Evolutionary conservation across 495 filamentous ascomycete species (phyloP).

Genomic region (Penicillium herquei): DNA sequence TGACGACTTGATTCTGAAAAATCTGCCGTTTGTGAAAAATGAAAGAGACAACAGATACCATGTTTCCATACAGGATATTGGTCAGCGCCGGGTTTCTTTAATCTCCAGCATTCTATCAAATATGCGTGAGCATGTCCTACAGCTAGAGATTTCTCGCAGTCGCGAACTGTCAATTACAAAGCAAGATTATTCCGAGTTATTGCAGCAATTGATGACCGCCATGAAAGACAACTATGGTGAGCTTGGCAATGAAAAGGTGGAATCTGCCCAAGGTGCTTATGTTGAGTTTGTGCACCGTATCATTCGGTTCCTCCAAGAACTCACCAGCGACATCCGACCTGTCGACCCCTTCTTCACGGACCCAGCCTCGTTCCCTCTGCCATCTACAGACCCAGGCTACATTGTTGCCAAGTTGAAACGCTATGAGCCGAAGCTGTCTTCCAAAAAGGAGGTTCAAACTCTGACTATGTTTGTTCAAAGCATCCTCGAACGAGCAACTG

Average conservation of each 20-base stretch:
- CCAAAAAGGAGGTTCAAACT: conserved; percentile 52
- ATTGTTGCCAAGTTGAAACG: conserved; percentile 64
- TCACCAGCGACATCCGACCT: conserved; percentile 59
- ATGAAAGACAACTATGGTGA: conserved; percentile 72
- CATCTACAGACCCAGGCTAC: conserved; percentile 63
- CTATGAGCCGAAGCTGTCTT: conserved; percentile 58
- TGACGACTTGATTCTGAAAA: conserved; percentile 52
- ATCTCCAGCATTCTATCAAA: conserved; percentile 64
- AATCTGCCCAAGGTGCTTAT: conserved; percentile 52
- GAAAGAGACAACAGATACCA: conserved; percentile 36
- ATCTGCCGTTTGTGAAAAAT: conserved; percentile 60
- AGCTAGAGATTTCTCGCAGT: conserved; percentile 28
- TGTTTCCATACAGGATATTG: conserved; percentile 55
- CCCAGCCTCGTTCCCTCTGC: conserved; percentile 62
- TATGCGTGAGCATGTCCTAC: conserved; percentile 56
- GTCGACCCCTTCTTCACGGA: conserved; percentile 70
- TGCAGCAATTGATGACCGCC: conserved; percentile 58
- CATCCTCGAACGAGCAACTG: conserved; percentile 59
- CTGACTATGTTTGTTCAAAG: conserved; percentile 63
- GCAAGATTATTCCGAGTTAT: conserved; percentile 53
- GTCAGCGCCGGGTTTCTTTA: conserved; percentile 55
- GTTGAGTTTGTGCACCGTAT: conserved; percentile 66
- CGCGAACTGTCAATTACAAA: conserved; percentile 36
- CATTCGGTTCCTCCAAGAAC: conserved; percentile 63
- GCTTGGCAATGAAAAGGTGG: conserved; percentile 39